These are phyloP conservation scores for Coemansia sp. DNA, from an alignment of 192 early-diverging fungal species.

Conservation along the genomic window DNA sequence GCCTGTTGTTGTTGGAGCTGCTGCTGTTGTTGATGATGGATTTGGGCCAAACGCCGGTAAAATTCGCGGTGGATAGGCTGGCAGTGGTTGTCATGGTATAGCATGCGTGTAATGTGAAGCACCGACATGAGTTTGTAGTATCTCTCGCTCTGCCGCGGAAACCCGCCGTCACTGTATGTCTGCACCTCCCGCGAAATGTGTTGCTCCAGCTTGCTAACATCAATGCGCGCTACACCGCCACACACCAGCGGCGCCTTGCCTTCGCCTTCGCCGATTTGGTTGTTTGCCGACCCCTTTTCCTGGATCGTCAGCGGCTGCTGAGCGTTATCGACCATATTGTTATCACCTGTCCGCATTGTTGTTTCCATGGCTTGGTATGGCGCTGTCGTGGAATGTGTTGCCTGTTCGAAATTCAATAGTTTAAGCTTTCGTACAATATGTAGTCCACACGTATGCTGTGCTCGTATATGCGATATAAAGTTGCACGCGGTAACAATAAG, in stretches of 20 bases:
- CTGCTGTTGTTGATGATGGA: conserved; percentile 50
- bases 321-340: background rate
- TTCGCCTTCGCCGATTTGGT: conserved; percentile 1
- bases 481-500: background rate
- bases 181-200: conserved; percentile 48
- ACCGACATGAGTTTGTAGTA: conserved; percentile 57
- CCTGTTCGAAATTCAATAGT: background rate
- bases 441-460: background rate
- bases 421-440: background rate
- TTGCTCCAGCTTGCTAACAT: conserved; percentile 35
- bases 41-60: conserved; percentile 49
- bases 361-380: background rate
- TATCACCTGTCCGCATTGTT: conserved; percentile 1
- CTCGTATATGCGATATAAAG: background rate
- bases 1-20: conserved; percentile 11
- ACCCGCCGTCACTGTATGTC: conserved; percentile 47
- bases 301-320: conserved; percentile 11
- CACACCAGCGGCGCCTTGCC: conserved; percentile 24
- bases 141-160: conserved; percentile 52
- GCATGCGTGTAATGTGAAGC: conserved; percentile 51
- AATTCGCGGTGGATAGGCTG: conserved; percentile 53
- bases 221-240: conserved; percentile 49
- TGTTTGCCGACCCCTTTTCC: background rate
- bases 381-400: background rate
- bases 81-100: conserved; percentile 55